A percentile compares a stretch with the other conserved stretches of the same genome.
These are phyloP conservation scores for Strobilomyces dryophilus DNA, from an alignment of 768 basidiomycete species.

Conservation along the genomic window DNA sequence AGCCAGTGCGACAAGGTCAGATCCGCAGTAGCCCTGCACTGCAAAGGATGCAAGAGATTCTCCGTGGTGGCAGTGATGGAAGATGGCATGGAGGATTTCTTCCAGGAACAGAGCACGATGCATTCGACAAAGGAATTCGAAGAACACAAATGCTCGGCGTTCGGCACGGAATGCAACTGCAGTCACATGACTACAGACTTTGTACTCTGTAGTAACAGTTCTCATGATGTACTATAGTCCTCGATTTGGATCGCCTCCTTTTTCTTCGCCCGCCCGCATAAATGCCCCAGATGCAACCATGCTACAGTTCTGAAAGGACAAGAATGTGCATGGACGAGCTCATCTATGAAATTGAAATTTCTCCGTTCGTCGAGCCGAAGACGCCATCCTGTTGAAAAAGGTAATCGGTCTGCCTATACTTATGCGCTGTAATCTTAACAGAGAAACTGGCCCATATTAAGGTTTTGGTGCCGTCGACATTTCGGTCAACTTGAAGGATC, in stretches of 20 bases:
- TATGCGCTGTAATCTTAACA: slow-evolving; percentile 27
- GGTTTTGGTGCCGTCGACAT: slow-evolving; percentile 90
- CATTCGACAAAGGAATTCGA: not conserved
- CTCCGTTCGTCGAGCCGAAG: slow-evolving; percentile 50
- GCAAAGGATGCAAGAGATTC: not conserved
- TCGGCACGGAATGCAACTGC: too few relatives aligned
- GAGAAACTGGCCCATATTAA: slow-evolving; percentile 96
- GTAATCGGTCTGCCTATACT: slow-evolving; percentile 35
- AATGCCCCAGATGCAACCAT: slow-evolving; percentile 7
- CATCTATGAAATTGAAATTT: too few relatives aligned
- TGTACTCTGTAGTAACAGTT: too few relatives aligned
- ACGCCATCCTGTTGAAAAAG: slow-evolving; percentile 71
- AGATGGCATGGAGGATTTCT: not conserved
- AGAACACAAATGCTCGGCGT: too few relatives aligned
- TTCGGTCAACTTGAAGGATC: slow-evolving; percentile 86
- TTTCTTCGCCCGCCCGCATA: too few relatives aligned
- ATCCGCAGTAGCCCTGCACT: not conserved
- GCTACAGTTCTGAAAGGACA: slow-evolving; percentile 65
- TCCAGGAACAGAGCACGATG: not conserved
- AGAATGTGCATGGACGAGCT: slow-evolving; percentile 45
- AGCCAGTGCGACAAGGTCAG: not conserved
- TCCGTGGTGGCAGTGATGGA: not conserved
- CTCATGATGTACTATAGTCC: too few relatives aligned
- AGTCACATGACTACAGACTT: too few relatives aligned
- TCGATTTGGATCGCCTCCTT: too few relatives aligned